These are phyloP conservation scores for Elymus sibiricus DNA, from an alignment of 176 grass and related monocot genomes.

Conservation along the genomic window DNA sequence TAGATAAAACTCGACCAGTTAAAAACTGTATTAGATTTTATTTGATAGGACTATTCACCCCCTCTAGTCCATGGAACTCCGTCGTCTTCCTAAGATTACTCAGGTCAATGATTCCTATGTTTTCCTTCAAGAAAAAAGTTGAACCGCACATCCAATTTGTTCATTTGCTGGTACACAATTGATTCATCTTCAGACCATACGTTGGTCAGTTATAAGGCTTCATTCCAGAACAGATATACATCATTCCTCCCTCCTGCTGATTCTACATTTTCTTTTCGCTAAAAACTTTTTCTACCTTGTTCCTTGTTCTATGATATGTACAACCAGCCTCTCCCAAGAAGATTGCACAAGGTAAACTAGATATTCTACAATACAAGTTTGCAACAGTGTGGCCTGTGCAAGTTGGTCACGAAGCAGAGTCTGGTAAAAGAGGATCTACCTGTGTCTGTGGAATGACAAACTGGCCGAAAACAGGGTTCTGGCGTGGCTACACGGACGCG, in stretches of 20 bases:
- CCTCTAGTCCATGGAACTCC: too few relatives aligned
- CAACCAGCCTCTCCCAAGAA: not conserved
- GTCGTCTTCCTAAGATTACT: too few relatives aligned
- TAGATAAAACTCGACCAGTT: too few relatives aligned
- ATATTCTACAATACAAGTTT: too few relatives aligned
- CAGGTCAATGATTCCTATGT: too few relatives aligned
- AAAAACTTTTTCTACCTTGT: not conserved
- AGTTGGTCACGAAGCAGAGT: not conserved
- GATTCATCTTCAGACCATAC: not conserved
- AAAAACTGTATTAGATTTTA: too few relatives aligned
- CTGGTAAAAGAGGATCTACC: not conserved
- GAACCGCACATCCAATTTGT: too few relatives aligned
- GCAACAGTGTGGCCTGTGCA: not conserved
- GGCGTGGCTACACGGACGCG: too few relatives aligned
- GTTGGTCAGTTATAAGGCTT: too few relatives aligned
- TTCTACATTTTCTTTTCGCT: not conserved
- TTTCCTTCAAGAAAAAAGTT: too few relatives aligned
- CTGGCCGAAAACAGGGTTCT: conserved; percentile 9
- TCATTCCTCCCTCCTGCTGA: not conserved
- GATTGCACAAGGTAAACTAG: not conserved
- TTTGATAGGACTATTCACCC: too few relatives aligned
- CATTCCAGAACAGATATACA: conserved; percentile 8
- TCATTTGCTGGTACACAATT: too few relatives aligned
- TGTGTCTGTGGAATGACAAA: conserved; percentile 65
- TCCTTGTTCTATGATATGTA: conserved; percentile 22